Evolutionary conservation across 257 asterid genomes (phyloP), one percentile per base, ranked within the genome.

Genomic region (Ophiorrhiza pumila): DNA sequence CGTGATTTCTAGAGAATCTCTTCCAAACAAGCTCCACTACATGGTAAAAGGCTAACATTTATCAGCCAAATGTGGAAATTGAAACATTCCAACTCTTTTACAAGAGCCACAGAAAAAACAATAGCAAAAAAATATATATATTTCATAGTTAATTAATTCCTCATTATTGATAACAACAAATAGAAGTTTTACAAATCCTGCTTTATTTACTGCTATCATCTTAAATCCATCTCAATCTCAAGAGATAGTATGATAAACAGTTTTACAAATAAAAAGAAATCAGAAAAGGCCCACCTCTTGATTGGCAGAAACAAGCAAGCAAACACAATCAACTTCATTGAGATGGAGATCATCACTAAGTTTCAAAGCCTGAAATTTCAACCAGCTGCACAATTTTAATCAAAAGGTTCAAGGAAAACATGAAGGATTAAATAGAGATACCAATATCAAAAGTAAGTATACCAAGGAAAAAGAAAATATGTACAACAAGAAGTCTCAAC

Each of bases 321-420:
- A 85, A 74, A 90, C 95, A 43, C 95, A 90, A 67, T 90, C 92
- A 79, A 94, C 82, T 86, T 94, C 97, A 80, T 91, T 94, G 76
- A 94, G 97, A 83, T 88, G 97, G 74, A 91, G 95, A 82, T 91
- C 99, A 20, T 91, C 97, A 69, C 99, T 94, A 86, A 94, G 85
- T 80, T 88, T 94, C 67, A 94, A 78, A 62, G 93, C 95, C 99
- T 94, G 77, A 60, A 60, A 74, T 32, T 63, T 57, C 82, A 82
- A 75, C 62, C 75, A 35, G 31, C 13, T 32, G 63, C 46, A 78
- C 34, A 69, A 69, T 27, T 69, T 63, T 69, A 76, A 50, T 74
- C 71, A 74, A 76, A 82, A 49, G 42, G 70, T 31, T 37, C 29
- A 71, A 68, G 13, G 69, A 77, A 53, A 60, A 67, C 63, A 64